phyloP scores from a whole-genome alignment of 1,139 yeast genomes.

The Debaryomyces psychrophilus region DNA sequence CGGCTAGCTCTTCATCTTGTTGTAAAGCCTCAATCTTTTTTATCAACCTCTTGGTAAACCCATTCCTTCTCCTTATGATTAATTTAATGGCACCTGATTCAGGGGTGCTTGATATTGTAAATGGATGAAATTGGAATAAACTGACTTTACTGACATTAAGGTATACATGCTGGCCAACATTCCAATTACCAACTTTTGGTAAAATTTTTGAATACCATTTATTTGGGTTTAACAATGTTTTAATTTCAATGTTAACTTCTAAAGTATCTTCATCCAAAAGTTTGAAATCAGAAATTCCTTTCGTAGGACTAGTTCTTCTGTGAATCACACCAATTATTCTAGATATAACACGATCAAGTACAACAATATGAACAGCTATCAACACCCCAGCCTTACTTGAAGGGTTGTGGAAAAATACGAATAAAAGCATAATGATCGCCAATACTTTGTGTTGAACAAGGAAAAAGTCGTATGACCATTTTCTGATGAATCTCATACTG shows the following conservation, averaged over 20 bases:
- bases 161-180: constrained; percentile 51
- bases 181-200: constrained; percentile 48
- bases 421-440: constrained; percentile 47
- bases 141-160: constrained; percentile 43
- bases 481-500: constrained; percentile 41
- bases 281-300: constrained; percentile 42
- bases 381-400: constrained; percentile 39
- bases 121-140: constrained; percentile 49
- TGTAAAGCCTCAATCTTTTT: constrained; percentile 25
- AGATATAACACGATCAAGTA: constrained; percentile 44
- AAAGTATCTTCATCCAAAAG: constrained; percentile 47
- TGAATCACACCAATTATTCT: constrained; percentile 37
- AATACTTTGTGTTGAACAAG: constrained; percentile 47
- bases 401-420: constrained; percentile 47
- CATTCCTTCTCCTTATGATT: constrained; percentile 43
- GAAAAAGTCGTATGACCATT: constrained; percentile 47
- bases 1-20: constrained; percentile 17
- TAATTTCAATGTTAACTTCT: constrained; percentile 41
- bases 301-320: constrained; percentile 40
- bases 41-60: constrained; percentile 46
- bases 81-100: constrained; percentile 42
- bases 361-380: constrained; percentile 49
- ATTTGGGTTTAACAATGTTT: constrained; percentile 19
- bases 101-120: constrained; percentile 46
- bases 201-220: constrained; percentile 36